Evolutionary conservation across 2,329 filamentous ascomycete species (phyloP).

Genomic region (Arthrobotrys iridis): DNA sequence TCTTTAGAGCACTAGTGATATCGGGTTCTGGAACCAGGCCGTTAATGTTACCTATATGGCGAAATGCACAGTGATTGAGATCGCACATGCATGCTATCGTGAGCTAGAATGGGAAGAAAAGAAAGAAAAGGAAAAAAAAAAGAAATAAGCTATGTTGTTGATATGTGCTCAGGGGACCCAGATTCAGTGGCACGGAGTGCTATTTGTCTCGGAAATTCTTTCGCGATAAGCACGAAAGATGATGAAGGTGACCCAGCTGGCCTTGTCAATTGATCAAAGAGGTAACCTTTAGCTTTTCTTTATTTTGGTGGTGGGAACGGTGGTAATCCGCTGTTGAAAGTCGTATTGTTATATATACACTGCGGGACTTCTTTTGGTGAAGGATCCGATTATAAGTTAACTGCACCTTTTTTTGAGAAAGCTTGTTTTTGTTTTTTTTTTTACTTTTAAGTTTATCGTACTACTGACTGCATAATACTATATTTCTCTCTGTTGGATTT

Average conservation of each 20-base stretch:
- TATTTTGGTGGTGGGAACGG: neutral
- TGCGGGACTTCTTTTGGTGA: neutral
- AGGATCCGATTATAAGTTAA: constrained; percentile 8
- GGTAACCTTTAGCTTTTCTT: neutral
- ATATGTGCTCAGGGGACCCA: neutral
- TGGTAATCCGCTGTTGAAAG: neutral
- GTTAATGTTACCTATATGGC: too few relatives aligned
- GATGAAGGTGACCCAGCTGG: neutral
- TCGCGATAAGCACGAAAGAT: constrained; percentile 10
- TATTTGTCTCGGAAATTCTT: neutral
- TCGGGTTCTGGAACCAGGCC: neutral
- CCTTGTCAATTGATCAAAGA: too few relatives aligned
- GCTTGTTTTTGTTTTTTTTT: neutral
- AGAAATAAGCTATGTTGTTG: neutral
- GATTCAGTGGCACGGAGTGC: too few relatives aligned
- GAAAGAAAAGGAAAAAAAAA: neutral
- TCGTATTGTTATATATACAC: neutral
- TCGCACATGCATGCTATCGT: neutral
- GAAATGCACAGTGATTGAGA: too few relatives aligned
- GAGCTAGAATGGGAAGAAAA: neutral
- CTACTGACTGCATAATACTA: neutral
- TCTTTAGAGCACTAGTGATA: neutral
- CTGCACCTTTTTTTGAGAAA: too few relatives aligned
- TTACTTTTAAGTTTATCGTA: neutral
- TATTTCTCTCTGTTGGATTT: neutral